Evolutionary conservation across 169 alveolate genomes (phyloP).

Genomic region (Cryptosporidium felis): DNA sequence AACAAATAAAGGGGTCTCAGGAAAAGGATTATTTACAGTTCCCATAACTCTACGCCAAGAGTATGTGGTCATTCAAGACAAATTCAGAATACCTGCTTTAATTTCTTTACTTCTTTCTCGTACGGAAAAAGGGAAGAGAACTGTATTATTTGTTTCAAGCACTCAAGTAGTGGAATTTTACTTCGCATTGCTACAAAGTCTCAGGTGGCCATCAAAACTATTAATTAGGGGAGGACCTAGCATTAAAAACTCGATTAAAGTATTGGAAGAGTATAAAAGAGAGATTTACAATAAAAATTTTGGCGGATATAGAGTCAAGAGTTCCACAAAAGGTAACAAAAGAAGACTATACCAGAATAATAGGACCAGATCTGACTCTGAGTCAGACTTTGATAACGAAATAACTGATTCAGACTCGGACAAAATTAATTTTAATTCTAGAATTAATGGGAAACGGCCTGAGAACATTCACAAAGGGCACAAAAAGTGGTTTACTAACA

Average conservation of each 20-base stretch:
- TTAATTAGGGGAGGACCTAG: slow-evolving; percentile 46
- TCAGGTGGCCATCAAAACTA: slow-evolving; percentile 51
- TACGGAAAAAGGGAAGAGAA: slow-evolving; percentile 15
- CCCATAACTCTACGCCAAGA: slow-evolving; percentile 61
- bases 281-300: slow-evolving; percentile 23
- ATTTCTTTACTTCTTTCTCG: slow-evolving; percentile 42
- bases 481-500: slow-evolving; percentile 55
- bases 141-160: slow-evolving; percentile 63
- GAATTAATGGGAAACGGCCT: background rate
- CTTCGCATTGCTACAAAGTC: slow-evolving; percentile 46
- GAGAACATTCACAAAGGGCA: background rate
- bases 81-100: slow-evolving; percentile 58
- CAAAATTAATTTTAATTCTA: background rate
- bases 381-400: background rate
- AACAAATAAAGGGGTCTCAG: background rate
- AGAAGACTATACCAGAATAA: background rate
- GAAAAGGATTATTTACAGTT: slow-evolving; percentile 63
- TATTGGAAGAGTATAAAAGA: slow-evolving; percentile 20
- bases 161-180: slow-evolving; percentile 66
- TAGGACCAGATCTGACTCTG: background rate
- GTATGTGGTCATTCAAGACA: slow-evolving; percentile 40
- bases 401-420: slow-evolving; percentile 3
- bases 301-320: background rate
- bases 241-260: slow-evolving; percentile 21
- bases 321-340: background rate